Conservation (phyloP, 306 rosid genomes). For the Sicyos edulis region DNA sequence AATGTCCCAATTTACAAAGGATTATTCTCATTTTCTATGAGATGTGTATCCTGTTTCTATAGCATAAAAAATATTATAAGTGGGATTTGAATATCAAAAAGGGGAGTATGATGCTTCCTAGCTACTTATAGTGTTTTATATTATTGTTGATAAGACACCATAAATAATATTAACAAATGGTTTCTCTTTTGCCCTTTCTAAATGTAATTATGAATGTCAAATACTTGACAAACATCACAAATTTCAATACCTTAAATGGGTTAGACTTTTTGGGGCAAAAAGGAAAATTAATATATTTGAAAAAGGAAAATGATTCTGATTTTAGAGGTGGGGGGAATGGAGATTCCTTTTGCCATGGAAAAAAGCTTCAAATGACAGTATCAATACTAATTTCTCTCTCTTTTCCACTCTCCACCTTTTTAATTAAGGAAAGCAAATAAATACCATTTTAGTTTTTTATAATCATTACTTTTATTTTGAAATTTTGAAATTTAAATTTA, state of each 20-base stretch:
- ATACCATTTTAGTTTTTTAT: not conserved
- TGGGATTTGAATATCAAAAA: not conserved
- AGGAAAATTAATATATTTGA: not conserved
- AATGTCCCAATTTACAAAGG: not conserved
- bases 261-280: not conserved
- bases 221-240: slow-evolving; percentile 3
- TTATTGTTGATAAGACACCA: slow-evolving; percentile 1
- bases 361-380: not conserved
- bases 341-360: not conserved
- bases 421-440: not conserved
- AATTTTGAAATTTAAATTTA: too few relatives aligned
- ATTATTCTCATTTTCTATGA: not conserved
- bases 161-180: not conserved
- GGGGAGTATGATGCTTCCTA: not conserved
- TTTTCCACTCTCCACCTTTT: not conserved
- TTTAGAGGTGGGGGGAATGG: not conserved
- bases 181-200: not conserved
- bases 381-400: not conserved
- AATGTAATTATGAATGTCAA: not conserved
- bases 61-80: not conserved
- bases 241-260: not conserved
- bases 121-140: not conserved
- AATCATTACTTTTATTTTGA: too few relatives aligned
- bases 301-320: not conserved
- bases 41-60: not conserved